Evolutionary conservation across 2,329 filamentous ascomycete genomes (phyloP), one percentile per base, ranked within the genome.

Genomic region (Lizonia empirigonia): DNA sequence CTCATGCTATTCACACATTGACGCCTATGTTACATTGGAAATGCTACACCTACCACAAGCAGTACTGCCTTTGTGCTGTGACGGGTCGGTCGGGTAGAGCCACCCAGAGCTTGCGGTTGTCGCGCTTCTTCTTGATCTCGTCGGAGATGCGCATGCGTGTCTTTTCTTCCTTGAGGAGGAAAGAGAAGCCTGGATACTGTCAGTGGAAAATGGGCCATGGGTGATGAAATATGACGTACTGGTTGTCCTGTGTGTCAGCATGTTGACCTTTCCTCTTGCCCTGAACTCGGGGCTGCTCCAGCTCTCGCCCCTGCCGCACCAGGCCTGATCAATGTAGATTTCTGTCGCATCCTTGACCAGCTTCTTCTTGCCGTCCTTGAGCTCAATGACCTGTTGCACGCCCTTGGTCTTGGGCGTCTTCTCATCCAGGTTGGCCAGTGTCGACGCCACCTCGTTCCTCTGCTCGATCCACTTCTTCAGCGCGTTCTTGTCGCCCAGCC

Each of bases 131-230:
- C 69, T 90, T 82, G 51, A 86, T 85, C 68, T 97, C 91, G 50
- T 90, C 80, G 67, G 88, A 84, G 70, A 91, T 82, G 54, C 94
- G 84, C 66, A 97, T 86, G 46, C 91, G 82, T 5, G 94, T 96
- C 74, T 88, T 89, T 74, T 97, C 92, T 72, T 99, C 94, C 78
- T 97, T 99, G 69, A 99, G 78, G 12, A 96, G 73, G 27, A 99
- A 77, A 0, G 87, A 85, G 54, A 97, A 83, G 59, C 82, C 90
- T 91, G 55, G 16, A 4, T 23, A 39, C n/a, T 19, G 10, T 8
- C 9, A 23, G 7, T 20, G 15, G 3, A 5, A 1, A 19, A 10
- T 36, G 12, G 15, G 29, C 6, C 24, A 20, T 27, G 35, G 30
- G 44, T 33, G 26, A 36, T 3, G 10, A 19, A 16, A 19, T 8